phyloP scores from a whole-genome alignment of 345 rosid genomes.

The Streptanthus diversifolius region DNA sequence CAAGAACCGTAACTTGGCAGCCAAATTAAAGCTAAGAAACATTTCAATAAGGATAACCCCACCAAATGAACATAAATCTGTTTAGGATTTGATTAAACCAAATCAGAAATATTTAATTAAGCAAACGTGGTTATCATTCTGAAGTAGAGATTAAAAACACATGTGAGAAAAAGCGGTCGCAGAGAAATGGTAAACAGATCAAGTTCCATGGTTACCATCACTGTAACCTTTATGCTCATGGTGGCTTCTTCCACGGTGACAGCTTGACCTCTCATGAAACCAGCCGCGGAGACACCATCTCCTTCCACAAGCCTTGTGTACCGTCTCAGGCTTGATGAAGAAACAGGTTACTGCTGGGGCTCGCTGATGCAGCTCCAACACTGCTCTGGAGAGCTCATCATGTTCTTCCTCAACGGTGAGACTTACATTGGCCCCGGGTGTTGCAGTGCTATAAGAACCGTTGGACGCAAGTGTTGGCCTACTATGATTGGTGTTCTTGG shows the following conservation, averaged over 20 bases:
- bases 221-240: constrained; percentile 16
- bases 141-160: not conserved
- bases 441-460: constrained; percentile 55
- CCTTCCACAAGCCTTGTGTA: constrained; percentile 31
- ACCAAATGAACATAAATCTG: too few relatives aligned
- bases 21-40: too few relatives aligned
- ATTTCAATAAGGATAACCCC: too few relatives aligned
- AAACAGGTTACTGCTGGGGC: constrained; percentile 62
- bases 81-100: too few relatives aligned
- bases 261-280: constrained; percentile 31
- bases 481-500: constrained; percentile 54
- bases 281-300: constrained; percentile 2
- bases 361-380: constrained; percentile 67
- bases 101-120: too few relatives aligned
- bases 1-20: too few relatives aligned
- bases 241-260: constrained; percentile 22
- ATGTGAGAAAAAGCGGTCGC: not conserved
- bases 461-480: constrained; percentile 62
- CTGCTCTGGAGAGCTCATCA: constrained; percentile 68
- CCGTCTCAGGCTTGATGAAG: constrained; percentile 45
- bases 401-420: constrained; percentile 77
- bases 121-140: not conserved
- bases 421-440: constrained; percentile 57
- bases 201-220: constrained; percentile 14
- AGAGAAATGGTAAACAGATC: constrained; percentile 5